These are phyloP conservation scores for Medicago ruthenica DNA, from an alignment of 306 rosid genomes.

Conservation along the genomic window DNA sequence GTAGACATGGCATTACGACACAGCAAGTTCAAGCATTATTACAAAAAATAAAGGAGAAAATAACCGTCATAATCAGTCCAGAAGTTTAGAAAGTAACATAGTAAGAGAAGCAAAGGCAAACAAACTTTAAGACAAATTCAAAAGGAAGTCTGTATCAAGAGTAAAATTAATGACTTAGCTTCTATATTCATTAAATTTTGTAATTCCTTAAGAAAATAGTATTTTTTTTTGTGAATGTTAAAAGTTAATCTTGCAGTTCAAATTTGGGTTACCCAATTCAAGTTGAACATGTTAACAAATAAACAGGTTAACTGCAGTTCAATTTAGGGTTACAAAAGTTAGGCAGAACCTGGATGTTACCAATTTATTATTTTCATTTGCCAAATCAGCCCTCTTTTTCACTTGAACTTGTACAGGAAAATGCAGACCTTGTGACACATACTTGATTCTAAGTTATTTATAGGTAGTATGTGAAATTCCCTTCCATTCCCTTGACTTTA, in stretches of 20 bases:
- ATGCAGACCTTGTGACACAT: not conserved
- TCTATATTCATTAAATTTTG: too few species aligned
- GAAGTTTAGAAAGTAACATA: slow-evolving; percentile 24
- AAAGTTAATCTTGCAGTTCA: not conserved
- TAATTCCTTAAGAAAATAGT: too few species aligned
- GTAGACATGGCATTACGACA: not conserved
- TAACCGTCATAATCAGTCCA: not conserved
- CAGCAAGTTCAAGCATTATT: slow-evolving; percentile 27
- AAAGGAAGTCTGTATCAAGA: slow-evolving; percentile 9
- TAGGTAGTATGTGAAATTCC: not conserved
- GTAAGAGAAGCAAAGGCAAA: slow-evolving; percentile 1
- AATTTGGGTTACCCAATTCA: not conserved
- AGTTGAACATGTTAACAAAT: not conserved
- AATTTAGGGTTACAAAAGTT: not conserved
- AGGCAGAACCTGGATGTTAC: not conserved
- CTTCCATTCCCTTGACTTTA: not conserved
- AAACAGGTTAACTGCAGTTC: not conserved
- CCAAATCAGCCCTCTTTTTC: not conserved
- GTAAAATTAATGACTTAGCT: not conserved
- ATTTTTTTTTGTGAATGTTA: too few species aligned
- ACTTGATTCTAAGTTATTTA: not conserved
- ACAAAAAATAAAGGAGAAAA: not conserved
- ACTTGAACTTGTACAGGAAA: slow-evolving; percentile 6
- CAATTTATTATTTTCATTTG: not conserved
- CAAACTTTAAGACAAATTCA: slow-evolving; percentile 10